Evolutionary conservation across 2,329 filamentous ascomycete species (phyloP).

Genomic region (Juglanconis juglandina): DNA sequence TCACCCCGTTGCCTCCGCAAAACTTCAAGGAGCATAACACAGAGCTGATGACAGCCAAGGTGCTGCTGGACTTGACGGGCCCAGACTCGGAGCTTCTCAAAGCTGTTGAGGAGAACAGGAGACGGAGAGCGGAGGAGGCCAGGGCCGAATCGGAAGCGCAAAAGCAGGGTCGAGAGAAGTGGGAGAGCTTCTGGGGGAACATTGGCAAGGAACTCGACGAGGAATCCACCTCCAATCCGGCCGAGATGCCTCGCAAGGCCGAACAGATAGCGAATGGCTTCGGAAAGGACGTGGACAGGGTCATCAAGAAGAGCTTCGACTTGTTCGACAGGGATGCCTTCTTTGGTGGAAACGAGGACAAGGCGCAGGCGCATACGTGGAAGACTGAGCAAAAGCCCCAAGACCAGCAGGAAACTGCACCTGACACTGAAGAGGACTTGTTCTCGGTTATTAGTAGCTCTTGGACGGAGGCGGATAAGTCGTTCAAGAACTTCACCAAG

Average conservation of each 20-base stretch:
- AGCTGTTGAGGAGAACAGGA: not conserved
- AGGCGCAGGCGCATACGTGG: not conserved
- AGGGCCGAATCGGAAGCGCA: not conserved
- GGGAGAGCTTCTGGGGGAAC: not conserved
- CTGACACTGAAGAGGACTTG: slow-evolving; percentile 40
- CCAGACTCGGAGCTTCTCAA: not conserved
- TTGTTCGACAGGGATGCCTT: not conserved
- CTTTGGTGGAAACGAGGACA: no score
- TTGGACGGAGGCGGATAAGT: slow-evolving; percentile 34
- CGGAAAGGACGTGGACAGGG: not conserved
- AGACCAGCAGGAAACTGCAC: slow-evolving; percentile 11
- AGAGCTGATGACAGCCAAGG: not conserved
- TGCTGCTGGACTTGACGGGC: not conserved
- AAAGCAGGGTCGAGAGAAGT: not conserved
- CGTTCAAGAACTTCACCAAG: slow-evolving; percentile 39
- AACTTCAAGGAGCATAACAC: not conserved
- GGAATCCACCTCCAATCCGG: not conserved
- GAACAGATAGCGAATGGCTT: not conserved
- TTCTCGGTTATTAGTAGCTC: slow-evolving; percentile 36
- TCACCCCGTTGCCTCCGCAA: not conserved
- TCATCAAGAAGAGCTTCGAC: not conserved
- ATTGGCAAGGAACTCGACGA: not conserved
- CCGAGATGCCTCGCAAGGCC: not conserved
- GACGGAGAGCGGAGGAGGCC: no score
- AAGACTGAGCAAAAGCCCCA: not conserved